A percentile compares a stretch with the other conserved stretches of the same genome.
These are phyloP conservation scores for Lepidopterella palustris DNA, from an alignment of 495 filamentous ascomycete species.

Conservation along the genomic window DNA sequence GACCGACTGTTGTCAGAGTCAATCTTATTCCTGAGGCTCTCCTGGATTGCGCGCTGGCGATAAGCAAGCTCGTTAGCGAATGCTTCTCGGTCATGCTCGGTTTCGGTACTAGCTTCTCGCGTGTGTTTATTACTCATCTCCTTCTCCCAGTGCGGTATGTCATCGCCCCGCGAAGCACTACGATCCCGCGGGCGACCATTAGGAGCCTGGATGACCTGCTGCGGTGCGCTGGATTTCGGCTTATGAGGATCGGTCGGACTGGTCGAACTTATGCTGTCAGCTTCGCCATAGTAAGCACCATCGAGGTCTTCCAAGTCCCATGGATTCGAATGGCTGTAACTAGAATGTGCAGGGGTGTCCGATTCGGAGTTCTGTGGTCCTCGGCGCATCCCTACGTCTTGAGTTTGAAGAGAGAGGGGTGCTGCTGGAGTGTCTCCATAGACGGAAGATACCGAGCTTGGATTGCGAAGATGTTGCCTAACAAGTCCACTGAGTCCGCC, in stretches of 20 bases:
- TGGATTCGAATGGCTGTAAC: conserved; percentile 44
- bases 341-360: conserved; percentile 35
- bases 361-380: conserved; percentile 26
- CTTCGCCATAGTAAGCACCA: conserved; percentile 37
- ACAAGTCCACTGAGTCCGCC: conserved; percentile 75
- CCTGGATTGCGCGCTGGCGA: conserved; percentile 68
- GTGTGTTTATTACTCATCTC: conserved; percentile 42
- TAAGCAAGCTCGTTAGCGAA: conserved; percentile 75
- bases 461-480: conserved; percentile 74
- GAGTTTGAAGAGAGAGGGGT: conserved; percentile 21
- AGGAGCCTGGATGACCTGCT: conserved; percentile 15
- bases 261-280: conserved; percentile 30
- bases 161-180: conserved; percentile 17
- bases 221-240: conserved; percentile 19
- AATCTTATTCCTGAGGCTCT: conserved; percentile 67
- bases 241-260: conserved; percentile 21
- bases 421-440: conserved; percentile 43
- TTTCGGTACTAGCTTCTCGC: conserved; percentile 53
- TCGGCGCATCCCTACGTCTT: conserved; percentile 13
- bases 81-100: conserved; percentile 62
- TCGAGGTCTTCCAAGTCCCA: conserved; percentile 50
- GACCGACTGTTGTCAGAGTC: conserved; percentile 56
- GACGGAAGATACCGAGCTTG: conserved; percentile 75
- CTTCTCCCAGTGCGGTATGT: conserved; percentile 34
- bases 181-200: conserved; percentile 5